Evolutionary conservation across 2,329 filamentous ascomycete species (phyloP).

Genomic region (Colletotrichum higginsianum): DNA sequence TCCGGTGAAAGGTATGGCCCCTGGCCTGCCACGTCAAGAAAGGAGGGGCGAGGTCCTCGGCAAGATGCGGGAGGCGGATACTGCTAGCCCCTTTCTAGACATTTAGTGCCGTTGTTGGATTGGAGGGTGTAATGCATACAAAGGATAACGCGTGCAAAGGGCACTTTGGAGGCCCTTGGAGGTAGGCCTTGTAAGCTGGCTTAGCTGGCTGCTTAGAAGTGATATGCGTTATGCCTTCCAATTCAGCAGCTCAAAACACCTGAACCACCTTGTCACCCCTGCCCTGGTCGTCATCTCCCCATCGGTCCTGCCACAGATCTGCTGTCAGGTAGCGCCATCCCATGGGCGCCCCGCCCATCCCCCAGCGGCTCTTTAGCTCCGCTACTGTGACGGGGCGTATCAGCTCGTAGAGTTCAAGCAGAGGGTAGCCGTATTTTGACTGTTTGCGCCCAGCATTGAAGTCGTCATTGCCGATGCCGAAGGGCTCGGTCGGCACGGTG

Average conservation of each 20-base stretch:
- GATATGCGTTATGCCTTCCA: no score
- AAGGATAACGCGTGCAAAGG: not conserved
- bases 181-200: no score
- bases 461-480: slow-evolving; percentile 49
- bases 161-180: no score
- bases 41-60: slow-evolving; percentile 16
- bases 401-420: slow-evolving; percentile 40
- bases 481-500: slow-evolving; percentile 41
- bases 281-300: slow-evolving; percentile 42
- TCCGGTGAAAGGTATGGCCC: slow-evolving; percentile 42
- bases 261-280: not conserved
- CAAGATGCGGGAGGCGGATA: slow-evolving; percentile 4
- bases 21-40: slow-evolving; percentile 38
- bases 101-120: not conserved
- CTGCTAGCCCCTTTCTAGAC: slow-evolving; percentile 31
- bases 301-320: slow-evolving; percentile 46
- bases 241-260: not conserved
- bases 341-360: slow-evolving; percentile 47
- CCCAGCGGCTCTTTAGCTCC: slow-evolving; percentile 47
- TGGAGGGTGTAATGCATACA: slow-evolving; percentile 9
- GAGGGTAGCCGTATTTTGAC: slow-evolving; percentile 49
- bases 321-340: slow-evolving; percentile 46
- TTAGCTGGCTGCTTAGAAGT: no score
- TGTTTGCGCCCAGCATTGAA: slow-evolving; percentile 49
- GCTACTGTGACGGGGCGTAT: slow-evolving; percentile 45